Base-by-base conservation (phyloP, 2,329 filamentous ascomycete genomes). In the Colletotrichum somersetense region DNA sequence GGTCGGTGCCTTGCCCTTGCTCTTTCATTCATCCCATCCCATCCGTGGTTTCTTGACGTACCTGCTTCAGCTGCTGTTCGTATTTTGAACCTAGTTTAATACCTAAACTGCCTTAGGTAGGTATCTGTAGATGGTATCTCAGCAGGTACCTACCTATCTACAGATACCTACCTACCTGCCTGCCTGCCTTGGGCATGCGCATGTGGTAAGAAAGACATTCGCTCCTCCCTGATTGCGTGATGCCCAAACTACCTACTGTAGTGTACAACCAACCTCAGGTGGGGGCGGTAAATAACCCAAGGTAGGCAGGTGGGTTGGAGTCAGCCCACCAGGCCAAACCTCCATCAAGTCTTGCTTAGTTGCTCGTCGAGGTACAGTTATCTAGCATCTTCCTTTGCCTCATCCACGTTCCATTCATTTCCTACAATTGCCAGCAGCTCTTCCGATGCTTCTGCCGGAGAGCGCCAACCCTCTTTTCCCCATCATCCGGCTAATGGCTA, bases 401-500 rank as follows among this genome's bases (percentile, higher is more conserved):
- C 12, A 8, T 46, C 20, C 20, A 3, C 20, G 14, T 16, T 6
- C 40, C 40, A 44, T 20, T 20, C n/a, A 10, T 10, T 46, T 20
- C 5, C 10, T n/a, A 52, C 33, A n/a, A 66, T 50, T 33, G 18
- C 12, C 52, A 40, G 30, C 30, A 30, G 2, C 30, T 30, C 30
- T 30, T 30, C 30, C 4, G 30, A 30, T 30, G 30, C 30, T 30
- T 30, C 30, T 30, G 30, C 4, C 30, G 30, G 30, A 57, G 35
- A 46, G 44, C 44, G 38, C 35, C 40, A 42, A 58, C 42, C 30
- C 35, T 57, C 44, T 64, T 50, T 52, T 67, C 56, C 40, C 63
- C 63, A 46, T 71, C 48, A 55, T 20, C 61, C 3, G 20, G 50
- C 20, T n/a, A 44, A 30, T 30, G 30, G 30, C 30, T 30, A 4